phyloP scores from a whole-genome alignment of 2,329 filamentous ascomycete genomes.

The Venturia oleaginea region DNA sequence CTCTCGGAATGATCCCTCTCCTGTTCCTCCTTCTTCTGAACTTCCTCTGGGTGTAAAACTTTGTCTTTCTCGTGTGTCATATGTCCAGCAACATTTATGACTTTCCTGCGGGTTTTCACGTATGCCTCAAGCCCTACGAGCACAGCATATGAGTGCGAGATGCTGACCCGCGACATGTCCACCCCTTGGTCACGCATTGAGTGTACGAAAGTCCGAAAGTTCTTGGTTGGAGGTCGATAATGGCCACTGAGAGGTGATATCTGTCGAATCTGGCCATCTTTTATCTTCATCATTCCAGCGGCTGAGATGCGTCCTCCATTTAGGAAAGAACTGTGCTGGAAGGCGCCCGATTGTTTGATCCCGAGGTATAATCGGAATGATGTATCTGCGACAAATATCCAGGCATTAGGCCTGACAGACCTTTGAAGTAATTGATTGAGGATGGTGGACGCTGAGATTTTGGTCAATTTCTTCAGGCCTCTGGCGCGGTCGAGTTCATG shows the following conservation, averaged over 20 bases:
- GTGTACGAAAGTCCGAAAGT: slow-evolving; percentile 74
- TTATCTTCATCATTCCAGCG: slow-evolving; percentile 78
- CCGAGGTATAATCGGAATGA: slow-evolving; percentile 79
- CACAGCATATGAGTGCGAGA: slow-evolving; percentile 74
- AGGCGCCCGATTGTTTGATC: slow-evolving; percentile 80
- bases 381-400: slow-evolving; percentile 89
- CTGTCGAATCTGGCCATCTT: slow-evolving; percentile 65
- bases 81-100: slow-evolving; percentile 47
- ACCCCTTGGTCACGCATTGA: slow-evolving; percentile 63
- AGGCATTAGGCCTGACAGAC: slow-evolving; percentile 75
- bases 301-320: slow-evolving; percentile 73
- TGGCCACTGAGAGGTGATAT: slow-evolving; percentile 64
- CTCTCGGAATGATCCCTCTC: background rate
- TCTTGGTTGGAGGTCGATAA: slow-evolving; percentile 73
- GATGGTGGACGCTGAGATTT: slow-evolving; percentile 62
- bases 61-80: slow-evolving; percentile 48
- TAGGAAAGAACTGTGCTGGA: slow-evolving; percentile 85
- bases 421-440: slow-evolving; percentile 72
- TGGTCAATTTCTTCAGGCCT: slow-evolving; percentile 52
- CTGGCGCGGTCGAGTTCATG: slow-evolving; percentile 53
- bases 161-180: slow-evolving; percentile 69
- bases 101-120: slow-evolving; percentile 55
- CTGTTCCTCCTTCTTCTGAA: slow-evolving; percentile 25
- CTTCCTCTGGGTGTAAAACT: slow-evolving; percentile 52
- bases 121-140: slow-evolving; percentile 78